phyloP scores from a whole-genome alignment of 306 rosid species.

The Malus domestica region ASM211411v1 NC_041797.1:762001-762500 shows the following conservation, averaged over 20 bases:
- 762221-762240: background rate
- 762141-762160: background rate
- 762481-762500: constrained; percentile 90
- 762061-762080: constrained; percentile 65
- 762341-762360: background rate
- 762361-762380: background rate
- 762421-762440: constrained; percentile 75
- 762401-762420: constrained; percentile 94
- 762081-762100: constrained; percentile 84
- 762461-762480: constrained; percentile 82
- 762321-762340: background rate
- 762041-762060: constrained; percentile 77
- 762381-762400: constrained; percentile 49
- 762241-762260: background rate
- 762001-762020: background rate
- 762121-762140: constrained; percentile 38
- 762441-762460: constrained; percentile 92
- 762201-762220: no score
- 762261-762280: background rate
- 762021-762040: constrained; percentile 16
- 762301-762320: background rate
- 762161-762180: background rate
- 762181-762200: background rate
- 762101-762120: constrained; percentile 99
- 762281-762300: background rate